Evolutionary conservation across 495 filamentous ascomycete species (phyloP).

Genomic region (Peziza echinospora): DNA sequence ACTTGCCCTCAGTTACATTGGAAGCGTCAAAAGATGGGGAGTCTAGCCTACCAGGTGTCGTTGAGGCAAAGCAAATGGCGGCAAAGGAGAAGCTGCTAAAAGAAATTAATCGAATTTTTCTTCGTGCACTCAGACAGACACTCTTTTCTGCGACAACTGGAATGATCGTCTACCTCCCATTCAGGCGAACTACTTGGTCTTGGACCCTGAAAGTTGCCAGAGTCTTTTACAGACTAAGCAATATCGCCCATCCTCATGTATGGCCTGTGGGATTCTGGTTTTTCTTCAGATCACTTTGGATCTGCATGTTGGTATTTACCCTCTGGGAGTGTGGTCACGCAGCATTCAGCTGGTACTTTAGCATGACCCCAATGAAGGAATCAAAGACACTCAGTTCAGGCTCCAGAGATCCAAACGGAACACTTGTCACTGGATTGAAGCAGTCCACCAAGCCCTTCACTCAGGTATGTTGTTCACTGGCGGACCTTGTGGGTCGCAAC

Average conservation of each 20-base stretch:
- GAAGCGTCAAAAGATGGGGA: constrained; percentile 6
- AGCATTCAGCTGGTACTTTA: constrained; percentile 56
- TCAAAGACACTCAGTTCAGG: constrained; percentile 62
- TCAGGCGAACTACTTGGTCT: constrained; percentile 43
- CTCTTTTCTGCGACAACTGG: constrained; percentile 26
- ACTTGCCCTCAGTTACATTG: constrained; percentile 25
- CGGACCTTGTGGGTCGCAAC: background rate
- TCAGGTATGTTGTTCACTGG: constrained; percentile 25
- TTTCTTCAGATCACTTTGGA: constrained; percentile 36
- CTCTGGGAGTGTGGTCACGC: constrained; percentile 55
- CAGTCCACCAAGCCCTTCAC: constrained; percentile 41
- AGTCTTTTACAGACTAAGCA: constrained; percentile 50
- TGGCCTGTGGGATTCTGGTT: constrained; percentile 36
- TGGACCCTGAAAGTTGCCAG: constrained; percentile 45
- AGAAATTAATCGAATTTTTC: constrained; percentile 17
- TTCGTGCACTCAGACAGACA: constrained; percentile 22
- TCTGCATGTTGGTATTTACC: constrained; percentile 42
- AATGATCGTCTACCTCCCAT: constrained; percentile 39
- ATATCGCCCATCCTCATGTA: constrained; percentile 37
- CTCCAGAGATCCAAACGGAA: constrained; percentile 80
- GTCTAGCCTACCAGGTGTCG: constrained; percentile 15
- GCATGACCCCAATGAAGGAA: constrained; percentile 60
- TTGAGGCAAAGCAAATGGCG: constrained; percentile 22
- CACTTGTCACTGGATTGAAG: constrained; percentile 60
- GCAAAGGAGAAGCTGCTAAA: constrained; percentile 15